Evolutionary conservation across 148 eudicot species (phyloP), one percentile per base, ranked within the genome.

Genomic region (Beta vulgaris): DNA sequence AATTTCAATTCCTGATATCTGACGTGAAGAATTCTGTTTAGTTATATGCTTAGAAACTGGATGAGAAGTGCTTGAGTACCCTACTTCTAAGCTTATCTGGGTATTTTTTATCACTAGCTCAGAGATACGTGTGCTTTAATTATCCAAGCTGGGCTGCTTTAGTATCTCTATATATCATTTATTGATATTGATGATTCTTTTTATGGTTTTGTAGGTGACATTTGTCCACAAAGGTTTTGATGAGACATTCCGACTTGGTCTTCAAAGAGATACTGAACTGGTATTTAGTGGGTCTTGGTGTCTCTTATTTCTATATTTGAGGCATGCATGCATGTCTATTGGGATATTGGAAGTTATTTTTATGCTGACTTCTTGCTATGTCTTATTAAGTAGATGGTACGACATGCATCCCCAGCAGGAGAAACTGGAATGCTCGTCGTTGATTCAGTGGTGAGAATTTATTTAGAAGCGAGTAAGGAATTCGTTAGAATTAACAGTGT

Each of bases 361-460:
- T 32, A 62, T 65, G 65, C 64, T 55, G 39, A 58, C 73, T 71
- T 60, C 19, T 49, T 61, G 64, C 77, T 72, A 59, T 74, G 73
- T 73, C 59, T 43, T 67, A 34, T 81, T 69, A 72, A 78, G 81
- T 83, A 96, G 99, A 82, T 91, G 89, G 99, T 96, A 49, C 92
- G 99, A 28, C 79, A 76, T 82, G 90, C 97, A 78, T 91, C 97
- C 68, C 90, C 91, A 26, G 85, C 86, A 15, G 94, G 83, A 63
- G 98, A 96, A 87, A 92, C 97, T 69, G 99, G 99, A 83, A 92
- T 96, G 99, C 91, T 96, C 74, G 89, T 96, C 64, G 93, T 96
- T 73, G 99, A 96, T 85, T 96, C 97, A 21, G 94, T 92, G 84
- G 99, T 96, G 76, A 87, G 98, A 79, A 57, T 57, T 79, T 35